A percentile compares a stretch with the other conserved stretches of the same genome.
phyloP scores from a whole-genome alignment of 495 filamentous ascomycete species.

The Darksidea phi region DNA sequence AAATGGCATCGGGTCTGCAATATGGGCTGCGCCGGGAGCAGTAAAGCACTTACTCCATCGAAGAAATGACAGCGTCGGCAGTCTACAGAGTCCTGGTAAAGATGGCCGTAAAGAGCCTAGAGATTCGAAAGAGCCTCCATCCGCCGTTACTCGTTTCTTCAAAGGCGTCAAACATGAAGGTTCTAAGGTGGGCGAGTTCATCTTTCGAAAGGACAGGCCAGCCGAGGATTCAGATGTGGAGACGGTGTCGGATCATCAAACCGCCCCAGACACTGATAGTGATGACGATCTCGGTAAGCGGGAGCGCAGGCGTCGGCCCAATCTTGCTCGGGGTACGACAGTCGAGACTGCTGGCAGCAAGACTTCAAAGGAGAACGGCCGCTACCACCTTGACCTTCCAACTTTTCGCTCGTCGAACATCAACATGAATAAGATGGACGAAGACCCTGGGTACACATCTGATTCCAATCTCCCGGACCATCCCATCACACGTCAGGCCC shows the following conservation, averaged over 20 bases:
- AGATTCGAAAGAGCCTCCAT: constrained; percentile 32
- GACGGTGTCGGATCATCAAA: neutral
- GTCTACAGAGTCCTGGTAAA: constrained; percentile 22
- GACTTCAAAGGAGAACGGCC: constrained; percentile 5
- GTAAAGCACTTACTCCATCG: constrained; percentile 38
- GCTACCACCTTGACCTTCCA: constrained; percentile 31
- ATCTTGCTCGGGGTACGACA: constrained; percentile 12
- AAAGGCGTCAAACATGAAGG: constrained; percentile 41
- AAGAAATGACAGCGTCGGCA: constrained; percentile 33
- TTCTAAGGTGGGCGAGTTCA: constrained; percentile 37
- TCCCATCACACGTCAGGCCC: constrained; percentile 46
- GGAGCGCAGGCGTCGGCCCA: constrained; percentile 11
- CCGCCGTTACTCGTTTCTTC: constrained; percentile 41
- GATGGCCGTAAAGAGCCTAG: constrained; percentile 21
- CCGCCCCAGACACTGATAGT: constrained; percentile 25
- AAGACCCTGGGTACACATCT: constrained; percentile 8
- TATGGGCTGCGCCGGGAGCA: constrained; percentile 22
- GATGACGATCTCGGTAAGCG: constrained; percentile 13
- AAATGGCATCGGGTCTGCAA: constrained; percentile 11
- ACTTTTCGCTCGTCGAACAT: constrained; percentile 26
- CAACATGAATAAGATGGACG: neutral
- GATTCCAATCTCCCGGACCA: constrained; percentile 34
- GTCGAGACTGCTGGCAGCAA: constrained; percentile 9
- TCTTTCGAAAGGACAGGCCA: constrained; percentile 35
- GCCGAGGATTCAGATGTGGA: constrained; percentile 27